Evolutionary conservation across 371 early-diverging fungal species (phyloP).

Genomic region (Basidiobolus meristosporus): DNA sequence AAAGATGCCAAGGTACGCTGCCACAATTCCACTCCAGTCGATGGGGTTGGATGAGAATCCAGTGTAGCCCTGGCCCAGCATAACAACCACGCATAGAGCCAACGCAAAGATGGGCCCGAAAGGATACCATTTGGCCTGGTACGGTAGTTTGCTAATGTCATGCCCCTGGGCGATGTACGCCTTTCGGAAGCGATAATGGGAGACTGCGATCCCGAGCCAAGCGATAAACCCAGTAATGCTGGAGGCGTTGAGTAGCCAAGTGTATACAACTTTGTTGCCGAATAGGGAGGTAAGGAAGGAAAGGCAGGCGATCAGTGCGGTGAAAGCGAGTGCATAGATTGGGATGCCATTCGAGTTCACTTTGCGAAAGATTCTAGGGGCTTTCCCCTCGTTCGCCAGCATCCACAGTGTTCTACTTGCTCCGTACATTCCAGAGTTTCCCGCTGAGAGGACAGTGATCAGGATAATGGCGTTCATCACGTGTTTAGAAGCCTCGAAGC

Average conservation of each 20-base stretch:
- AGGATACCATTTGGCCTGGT: constrained; percentile 48
- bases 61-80: constrained; percentile 35
- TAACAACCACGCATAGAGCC: constrained; percentile 29
- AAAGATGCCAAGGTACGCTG: constrained; percentile 25
- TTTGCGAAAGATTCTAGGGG: constrained; percentile 33
- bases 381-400: constrained; percentile 45
- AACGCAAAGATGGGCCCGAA: constrained; percentile 44
- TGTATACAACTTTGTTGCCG: constrained; percentile 40
- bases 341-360: constrained; percentile 44
- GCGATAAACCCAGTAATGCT: constrained; percentile 62
- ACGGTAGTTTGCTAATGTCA: constrained; percentile 39
- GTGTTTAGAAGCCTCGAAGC: constrained; percentile 49
- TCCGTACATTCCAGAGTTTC: constrained; percentile 60
- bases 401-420: constrained; percentile 49
- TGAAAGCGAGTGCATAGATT: constrained; percentile 25
- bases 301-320: constrained; percentile 32
- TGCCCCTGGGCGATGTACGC: constrained; percentile 50
- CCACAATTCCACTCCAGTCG: constrained; percentile 2
- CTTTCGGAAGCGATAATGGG: constrained; percentile 67
- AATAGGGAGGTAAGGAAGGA: constrained; percentile 25
- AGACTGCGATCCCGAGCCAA: constrained; percentile 60
- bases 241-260: constrained; percentile 45
- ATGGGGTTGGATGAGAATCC: constrained; percentile 5
- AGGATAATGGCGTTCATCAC: constrained; percentile 64
- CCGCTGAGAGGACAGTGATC: constrained; percentile 47